These are phyloP conservation scores for Wickerhamomyces sp. DNA, from an alignment of 1,139 yeast genomes.

Conservation along the genomic window DNA sequence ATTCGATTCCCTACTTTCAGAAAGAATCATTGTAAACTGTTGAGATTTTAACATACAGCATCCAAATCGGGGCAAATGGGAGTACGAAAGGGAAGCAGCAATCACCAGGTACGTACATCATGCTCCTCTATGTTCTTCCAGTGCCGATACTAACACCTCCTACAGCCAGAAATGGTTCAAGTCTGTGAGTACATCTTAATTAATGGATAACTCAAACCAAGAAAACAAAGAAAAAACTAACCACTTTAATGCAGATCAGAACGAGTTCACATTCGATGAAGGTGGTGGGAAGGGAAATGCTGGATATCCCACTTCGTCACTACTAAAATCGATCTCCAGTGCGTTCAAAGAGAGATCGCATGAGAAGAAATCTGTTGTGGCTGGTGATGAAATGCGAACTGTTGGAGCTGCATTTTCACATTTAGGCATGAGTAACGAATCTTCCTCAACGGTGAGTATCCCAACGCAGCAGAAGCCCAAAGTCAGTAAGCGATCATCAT, in stretches of 20 bases:
- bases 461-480: slow-evolving; percentile 7
- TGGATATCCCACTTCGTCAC: slow-evolving; percentile 31
- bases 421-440: slow-evolving; percentile 20
- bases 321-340: slow-evolving; percentile 39
- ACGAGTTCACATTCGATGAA: slow-evolving; percentile 64
- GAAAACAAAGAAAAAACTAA: slow-evolving; percentile 6
- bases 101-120: slow-evolving; percentile 16
- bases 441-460: slow-evolving; percentile 12
- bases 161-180: slow-evolving; percentile 51
- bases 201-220: neutral
- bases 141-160: slow-evolving; percentile 7
- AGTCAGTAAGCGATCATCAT: slow-evolving; percentile 4
- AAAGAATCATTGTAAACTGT: too few species aligned
- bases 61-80: neutral
- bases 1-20: too few species aligned
- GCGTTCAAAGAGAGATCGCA: slow-evolving; percentile 22
- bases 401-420: slow-evolving; percentile 40
- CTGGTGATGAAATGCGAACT: slow-evolving; percentile 29
- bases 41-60: too few species aligned
- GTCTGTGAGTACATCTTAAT: slow-evolving; percentile 33
- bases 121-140: too few species aligned
- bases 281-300: slow-evolving; percentile 65
- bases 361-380: slow-evolving; percentile 20
- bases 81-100: slow-evolving; percentile 7
- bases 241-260: slow-evolving; percentile 27